Base-by-base conservation (phyloP, 371 early-diverging fungal genomes). In the Mucor plumbeus region DNA sequence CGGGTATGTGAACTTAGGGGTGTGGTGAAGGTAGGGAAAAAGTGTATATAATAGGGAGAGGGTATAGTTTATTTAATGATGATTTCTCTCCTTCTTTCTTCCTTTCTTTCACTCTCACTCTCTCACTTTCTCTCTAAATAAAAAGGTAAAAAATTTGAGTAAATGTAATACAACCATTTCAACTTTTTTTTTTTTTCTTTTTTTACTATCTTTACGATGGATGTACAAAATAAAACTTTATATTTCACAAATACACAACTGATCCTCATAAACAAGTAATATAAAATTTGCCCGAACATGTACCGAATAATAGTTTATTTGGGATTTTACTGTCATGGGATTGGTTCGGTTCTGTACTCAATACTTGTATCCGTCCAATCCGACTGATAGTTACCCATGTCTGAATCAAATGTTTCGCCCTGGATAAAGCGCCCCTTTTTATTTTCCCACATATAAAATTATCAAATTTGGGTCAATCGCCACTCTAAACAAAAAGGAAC, bases 331-430 rank as follows among this genome's bases (percentile, higher is more conserved):
- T 54, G 36, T 11, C 10, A 54, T 58, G 10, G 44, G 55, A 69
- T 55, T 69, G 64, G 64, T 60, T 59, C 60, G 63, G 59, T 60
- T 39, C 58, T 58, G 56, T 38, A 33, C 34, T 31, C 26, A 17
- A 8, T 10, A 13, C 39, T 50, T 21, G 13, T 41, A 50, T 69
- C 65, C 61, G 61, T 61, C 19, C 47, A 65, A 48, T 38, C 64
- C 69, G 62, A 70, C 41, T 36, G n/a, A 31, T 43, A 31, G 53
- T 63, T 59, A 44, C 70, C 69, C 70, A 47, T 69, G 69, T 69
- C 59, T 47, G 40, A 53, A 54, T 21, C 31, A n/a, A 36, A 39
- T 67, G 35, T 40, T 59, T 64, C 43, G 70, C 65, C 65, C 65
- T 70, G 65, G 57, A 60, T 36, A 41, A 11, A 10, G 26, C 4